These are phyloP conservation scores for Penicillium sp. DNA, from an alignment of 2,329 filamentous ascomycete species.

Conservation along the genomic window DNA sequence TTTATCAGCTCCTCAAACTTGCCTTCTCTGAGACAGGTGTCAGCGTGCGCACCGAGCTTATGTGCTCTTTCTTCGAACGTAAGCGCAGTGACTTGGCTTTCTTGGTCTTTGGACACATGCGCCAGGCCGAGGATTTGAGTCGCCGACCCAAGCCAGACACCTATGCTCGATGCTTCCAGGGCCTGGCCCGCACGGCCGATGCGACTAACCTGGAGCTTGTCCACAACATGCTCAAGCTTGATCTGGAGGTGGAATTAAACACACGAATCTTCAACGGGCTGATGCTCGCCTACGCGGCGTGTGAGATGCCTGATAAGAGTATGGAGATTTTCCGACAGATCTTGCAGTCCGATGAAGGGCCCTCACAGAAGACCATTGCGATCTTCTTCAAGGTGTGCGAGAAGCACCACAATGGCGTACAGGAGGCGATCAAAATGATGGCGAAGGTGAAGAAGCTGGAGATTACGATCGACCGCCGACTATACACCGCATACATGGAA, in stretches of 20 bases:
- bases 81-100: slow-evolving; percentile 80
- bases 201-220: slow-evolving; percentile 69
- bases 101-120: slow-evolving; percentile 90
- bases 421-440: slow-evolving; percentile 55
- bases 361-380: slow-evolving; percentile 75
- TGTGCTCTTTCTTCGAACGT: slow-evolving; percentile 79
- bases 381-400: slow-evolving; percentile 82
- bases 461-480: slow-evolving; percentile 69
- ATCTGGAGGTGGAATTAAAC: slow-evolving; percentile 73
- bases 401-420: slow-evolving; percentile 45
- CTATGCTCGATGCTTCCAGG: slow-evolving; percentile 77
- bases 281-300: slow-evolving; percentile 80
- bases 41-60: slow-evolving; percentile 67
- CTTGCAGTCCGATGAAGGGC: slow-evolving; percentile 79
- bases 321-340: slow-evolving; percentile 84
- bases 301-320: slow-evolving; percentile 65
- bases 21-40: slow-evolving; percentile 65
- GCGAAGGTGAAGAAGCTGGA: slow-evolving; percentile 67
- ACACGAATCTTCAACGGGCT: slow-evolving; percentile 79
- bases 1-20: slow-evolving; percentile 59
- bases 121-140: slow-evolving; percentile 65
- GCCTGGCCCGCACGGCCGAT: slow-evolving; percentile 64
- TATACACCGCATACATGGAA: slow-evolving; percentile 76
- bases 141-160: slow-evolving; percentile 70
- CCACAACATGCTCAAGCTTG: slow-evolving; percentile 93